phyloP scores from a whole-genome alignment of 345 rosid genomes.

The Anacardium occidentale region DNA sequence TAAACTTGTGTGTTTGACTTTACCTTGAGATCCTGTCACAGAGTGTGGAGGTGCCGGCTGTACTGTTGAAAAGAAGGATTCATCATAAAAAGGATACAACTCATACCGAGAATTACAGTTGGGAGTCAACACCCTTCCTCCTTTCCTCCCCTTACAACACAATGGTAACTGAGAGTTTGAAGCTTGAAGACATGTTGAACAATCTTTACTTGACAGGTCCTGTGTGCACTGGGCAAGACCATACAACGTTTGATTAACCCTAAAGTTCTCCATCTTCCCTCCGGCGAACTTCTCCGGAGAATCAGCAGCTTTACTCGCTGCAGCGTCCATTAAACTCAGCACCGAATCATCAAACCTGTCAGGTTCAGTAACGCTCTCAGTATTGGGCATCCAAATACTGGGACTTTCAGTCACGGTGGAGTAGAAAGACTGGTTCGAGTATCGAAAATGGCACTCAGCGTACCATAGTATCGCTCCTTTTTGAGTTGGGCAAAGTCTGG shows the following conservation, averaged over 20 bases:
- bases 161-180: not conserved
- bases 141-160: not conserved
- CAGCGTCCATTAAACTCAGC: not conserved
- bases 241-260: not conserved
- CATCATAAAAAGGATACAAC: conserved; percentile 4
- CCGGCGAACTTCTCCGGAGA: not conserved
- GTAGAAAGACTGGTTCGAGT: conserved; percentile 23
- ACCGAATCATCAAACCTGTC: not conserved
- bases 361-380: not conserved
- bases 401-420: not conserved
- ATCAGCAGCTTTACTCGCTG: not conserved
- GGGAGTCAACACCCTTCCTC: conserved; percentile 19
- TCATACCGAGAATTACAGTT: conserved; percentile 29
- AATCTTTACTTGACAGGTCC: conserved; percentile 10
- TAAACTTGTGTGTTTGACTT: no score
- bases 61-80: not conserved
- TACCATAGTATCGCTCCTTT: conserved; percentile 35
- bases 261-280: not conserved
- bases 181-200: conserved; percentile 2
- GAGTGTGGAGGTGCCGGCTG: no score
- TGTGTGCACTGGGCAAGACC: conserved; percentile 27
- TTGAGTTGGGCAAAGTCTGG: not conserved
- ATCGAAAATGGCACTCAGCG: conserved; percentile 35
- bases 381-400: not conserved
- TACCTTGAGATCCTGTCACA: no score